Evolutionary conservation across 208 protist species (phyloP), one percentile per base, ranked within the genome.

Genomic region (Acanthamoeba quina): DNA sequence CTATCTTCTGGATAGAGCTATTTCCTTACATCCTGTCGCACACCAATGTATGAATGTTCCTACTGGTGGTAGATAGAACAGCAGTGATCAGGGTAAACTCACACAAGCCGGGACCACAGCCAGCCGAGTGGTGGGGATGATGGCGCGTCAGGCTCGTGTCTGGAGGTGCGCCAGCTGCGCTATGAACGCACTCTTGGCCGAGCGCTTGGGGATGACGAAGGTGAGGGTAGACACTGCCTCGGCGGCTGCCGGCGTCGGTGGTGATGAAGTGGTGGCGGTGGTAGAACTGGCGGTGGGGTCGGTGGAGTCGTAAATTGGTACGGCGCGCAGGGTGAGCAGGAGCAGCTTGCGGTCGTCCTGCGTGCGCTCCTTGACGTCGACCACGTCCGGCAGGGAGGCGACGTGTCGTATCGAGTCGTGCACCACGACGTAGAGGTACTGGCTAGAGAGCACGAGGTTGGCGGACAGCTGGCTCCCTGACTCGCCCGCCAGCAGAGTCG

Each of bases 321-420:
- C 60, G 4, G 26, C 60, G 26, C 76, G 76, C 17, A 85, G 76
- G 3, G 76, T 49, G 49, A 85, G 76, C 29, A 41, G 13, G 76
- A 85, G 49, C 17, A 85, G 76, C 41, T 58, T 52, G 41, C 76
- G 76, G 21, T 58, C 76, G 47, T 85, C 76, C 76, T 52, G 76
- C 5, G 76, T 58, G 21, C 29, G 37, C 49, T 85, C 76, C 19
- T 26, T 52, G 29, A 85, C 76, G n/a, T 58, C 47, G 37, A 49
- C 21, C 37, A 85, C 49, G 76, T 85, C 41, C 21, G 44, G 29
- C 21, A 85, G 44, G 29, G 76, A 37, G 2, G 29, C 49, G 15
- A 58, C 37, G 11, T 85, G 47, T 13, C 76, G 76, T 6, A 85
- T 13, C 10, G 47, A 19, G 31, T 85, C 76, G 47, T 60, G 76